Percentiles rank a stretch among this genome's conserved stretches.
phyloP scores from a whole-genome alignment of 306 rosid species.

The Dryas drummondii region DNA sequence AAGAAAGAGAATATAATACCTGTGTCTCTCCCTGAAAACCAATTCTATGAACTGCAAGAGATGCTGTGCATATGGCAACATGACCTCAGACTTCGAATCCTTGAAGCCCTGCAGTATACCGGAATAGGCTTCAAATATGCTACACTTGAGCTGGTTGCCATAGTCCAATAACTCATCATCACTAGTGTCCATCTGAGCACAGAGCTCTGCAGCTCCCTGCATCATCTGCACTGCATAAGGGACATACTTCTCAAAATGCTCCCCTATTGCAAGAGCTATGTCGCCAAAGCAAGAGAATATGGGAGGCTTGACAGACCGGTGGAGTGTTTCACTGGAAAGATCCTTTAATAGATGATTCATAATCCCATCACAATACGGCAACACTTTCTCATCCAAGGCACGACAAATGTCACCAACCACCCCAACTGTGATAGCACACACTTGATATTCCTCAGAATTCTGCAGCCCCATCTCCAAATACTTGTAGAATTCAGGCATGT shows the following conservation, averaged over 20 bases:
- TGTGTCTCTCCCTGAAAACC: slow-evolving; percentile 25
- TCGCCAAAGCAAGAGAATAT: slow-evolving; percentile 40
- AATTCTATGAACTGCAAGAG: slow-evolving; percentile 37
- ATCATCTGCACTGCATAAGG: slow-evolving; percentile 30
- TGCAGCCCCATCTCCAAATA: slow-evolving; percentile 44
- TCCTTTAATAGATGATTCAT: slow-evolving; percentile 29
- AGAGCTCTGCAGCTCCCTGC: slow-evolving; percentile 39
- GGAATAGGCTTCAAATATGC: slow-evolving; percentile 44
- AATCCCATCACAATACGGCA: slow-evolving; percentile 34
- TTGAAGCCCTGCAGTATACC: slow-evolving; percentile 40
- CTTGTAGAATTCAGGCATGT: slow-evolving; percentile 32
- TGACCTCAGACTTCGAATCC: slow-evolving; percentile 33
- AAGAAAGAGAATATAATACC: slow-evolving; percentile 2
- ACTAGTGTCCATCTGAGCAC: slow-evolving; percentile 27
- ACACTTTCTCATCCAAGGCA: slow-evolving; percentile 34
- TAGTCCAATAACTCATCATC: slow-evolving; percentile 36
- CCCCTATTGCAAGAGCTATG: slow-evolving; percentile 38
- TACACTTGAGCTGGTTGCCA: slow-evolving; percentile 36
- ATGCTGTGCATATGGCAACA: slow-evolving; percentile 39
- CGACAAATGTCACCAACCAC: slow-evolving; percentile 41
- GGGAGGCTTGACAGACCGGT: slow-evolving; percentile 42
- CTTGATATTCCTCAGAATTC: slow-evolving; percentile 41
- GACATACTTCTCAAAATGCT: slow-evolving; percentile 39
- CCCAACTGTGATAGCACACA: slow-evolving; percentile 42
- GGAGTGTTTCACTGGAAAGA: slow-evolving; percentile 31